Base-by-base conservation (phyloP, 2,329 filamentous ascomycete genomes). In the Bipolaris zeicola region DNA sequence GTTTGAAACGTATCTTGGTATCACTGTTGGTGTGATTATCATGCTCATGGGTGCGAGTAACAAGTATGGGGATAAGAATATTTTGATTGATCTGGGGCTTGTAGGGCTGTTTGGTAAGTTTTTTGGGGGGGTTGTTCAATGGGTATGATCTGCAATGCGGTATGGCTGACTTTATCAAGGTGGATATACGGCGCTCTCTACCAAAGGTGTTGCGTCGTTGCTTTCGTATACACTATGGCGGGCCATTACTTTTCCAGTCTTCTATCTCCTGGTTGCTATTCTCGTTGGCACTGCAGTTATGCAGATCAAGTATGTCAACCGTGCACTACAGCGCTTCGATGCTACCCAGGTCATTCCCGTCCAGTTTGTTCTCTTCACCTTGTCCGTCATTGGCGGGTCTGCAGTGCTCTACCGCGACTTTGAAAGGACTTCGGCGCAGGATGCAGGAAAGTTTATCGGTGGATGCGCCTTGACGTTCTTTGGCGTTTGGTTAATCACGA, bases 271-370 rank as follows among this genome's bases (percentile, higher is more conserved):
- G n/a, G 76, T 95, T 7, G 80, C 89, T 48, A 83, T 98, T 46
- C 83, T 99, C 24, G 82, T 95, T 16, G 84, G 81, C 43, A 98
- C 94, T 1, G 95, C 95, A 6, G 81, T 99, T 57, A 92, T 98
- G 89, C 95, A 99, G 78, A 94, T 99, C 67, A 94, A 92, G 72
- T 99, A 98, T 73, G 85, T 99, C 73, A 99, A 98, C 79, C 90
- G 86, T 49, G 88, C 89, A 1, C 81, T 99, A 50, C 93, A 97
- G 74, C 87, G 91, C 44, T 99, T 98, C 79, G 92, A 97, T 76
- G 96, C 95, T 6, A 99, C 95, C 0, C 92, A 97, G 74, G 95
- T 99, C 65, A 99, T 99, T 61, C 95, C 95, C 0, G 95, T 95
- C 13, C 95, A 99, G 71, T 99, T 99, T 68, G 95, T 99, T 47